A percentile compares a stretch with the other conserved stretches of the same genome.
phyloP scores from a whole-genome alignment of 345 rosid genomes.

The Eutrema yunnanense region DNA sequence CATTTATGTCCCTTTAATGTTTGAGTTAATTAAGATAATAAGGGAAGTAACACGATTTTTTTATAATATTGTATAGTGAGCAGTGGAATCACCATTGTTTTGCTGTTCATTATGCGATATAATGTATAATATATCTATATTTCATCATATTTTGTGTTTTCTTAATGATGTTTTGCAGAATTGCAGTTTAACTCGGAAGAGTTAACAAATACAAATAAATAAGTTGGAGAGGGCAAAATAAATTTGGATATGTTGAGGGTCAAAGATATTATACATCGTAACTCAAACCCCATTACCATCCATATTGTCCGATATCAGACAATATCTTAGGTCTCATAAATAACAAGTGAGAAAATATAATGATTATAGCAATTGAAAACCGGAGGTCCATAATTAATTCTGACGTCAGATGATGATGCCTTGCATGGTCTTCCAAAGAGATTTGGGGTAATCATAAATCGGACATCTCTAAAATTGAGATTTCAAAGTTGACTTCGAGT shows the following conservation, averaged over 20 bases:
- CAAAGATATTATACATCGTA: background rate
- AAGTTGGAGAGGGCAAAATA: no score
- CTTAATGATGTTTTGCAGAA: background rate
- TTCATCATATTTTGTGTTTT: background rate
- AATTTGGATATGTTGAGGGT: no score
- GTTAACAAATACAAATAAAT: no score
- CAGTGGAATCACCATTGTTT: no score
- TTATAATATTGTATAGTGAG: no score
- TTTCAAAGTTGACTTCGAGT: constrained; percentile 36
- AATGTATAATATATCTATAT: no score
- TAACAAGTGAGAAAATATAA: constrained; percentile 11
- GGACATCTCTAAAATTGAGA: constrained; percentile 25
- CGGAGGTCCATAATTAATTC: constrained; percentile 16
- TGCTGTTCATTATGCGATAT: no score
- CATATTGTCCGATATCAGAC: background rate
- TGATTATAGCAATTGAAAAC: constrained; percentile 28
- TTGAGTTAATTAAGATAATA: no score
- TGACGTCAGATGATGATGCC: constrained; percentile 31
- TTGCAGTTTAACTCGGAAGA: no score
- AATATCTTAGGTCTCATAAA: constrained; percentile 18
- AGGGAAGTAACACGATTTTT: no score
- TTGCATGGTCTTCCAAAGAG: constrained; percentile 50
- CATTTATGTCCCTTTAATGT: no score
- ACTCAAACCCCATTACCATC: constrained; percentile 14
- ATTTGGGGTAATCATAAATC: constrained; percentile 38